phyloP scores from a whole-genome alignment of 1,284 basidiomycete species.

The Violaceomyces palustris region DNA sequence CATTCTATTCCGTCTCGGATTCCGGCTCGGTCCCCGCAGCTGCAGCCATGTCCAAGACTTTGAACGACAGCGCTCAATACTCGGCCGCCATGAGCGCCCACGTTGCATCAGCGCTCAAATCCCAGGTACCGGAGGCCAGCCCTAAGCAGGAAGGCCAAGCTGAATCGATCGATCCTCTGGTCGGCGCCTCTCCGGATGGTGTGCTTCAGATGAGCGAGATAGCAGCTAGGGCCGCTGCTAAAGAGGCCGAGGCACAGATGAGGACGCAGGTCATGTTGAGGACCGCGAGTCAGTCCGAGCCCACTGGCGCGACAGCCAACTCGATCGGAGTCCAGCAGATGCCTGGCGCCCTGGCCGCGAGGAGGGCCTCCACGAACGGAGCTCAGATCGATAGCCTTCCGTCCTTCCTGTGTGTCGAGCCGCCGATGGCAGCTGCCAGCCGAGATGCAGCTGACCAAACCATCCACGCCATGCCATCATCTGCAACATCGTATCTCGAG shows the following conservation, averaged over 20 bases:
- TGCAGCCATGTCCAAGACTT: conserved; percentile 15
- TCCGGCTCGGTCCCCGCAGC: too few relatives aligned
- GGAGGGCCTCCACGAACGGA: background rate
- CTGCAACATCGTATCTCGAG: conserved; percentile 21
- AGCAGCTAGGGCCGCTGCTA: conserved; percentile 27
- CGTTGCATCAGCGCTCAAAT: conserved; percentile 17
- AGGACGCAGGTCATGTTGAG: conserved; percentile 27
- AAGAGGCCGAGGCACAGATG: conserved; percentile 34
- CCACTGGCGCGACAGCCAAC: background rate
- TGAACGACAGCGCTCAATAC: conserved; percentile 23
- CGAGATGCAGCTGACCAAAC: too few relatives aligned
- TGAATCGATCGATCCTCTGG: conserved; percentile 5
- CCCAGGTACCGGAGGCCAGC: background rate
- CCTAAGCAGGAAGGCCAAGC: conserved; percentile 3
- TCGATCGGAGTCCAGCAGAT: background rate
- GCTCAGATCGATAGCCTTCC: too few relatives aligned
- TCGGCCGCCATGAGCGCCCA: conserved; percentile 37
- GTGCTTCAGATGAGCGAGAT: conserved; percentile 27
- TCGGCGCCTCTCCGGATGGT: conserved; percentile 4
- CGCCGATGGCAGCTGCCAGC: too few relatives aligned
- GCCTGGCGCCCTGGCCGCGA: background rate
- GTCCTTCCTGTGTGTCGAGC: too few relatives aligned
- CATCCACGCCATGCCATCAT: too few relatives aligned
- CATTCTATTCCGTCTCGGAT: too few relatives aligned
- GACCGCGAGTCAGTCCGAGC: conserved; percentile 1